These are phyloP conservation scores for Rhexocercosporidium sp. DNA, from an alignment of 2,329 filamentous ascomycete genomes.

Conservation along the genomic window DNA sequence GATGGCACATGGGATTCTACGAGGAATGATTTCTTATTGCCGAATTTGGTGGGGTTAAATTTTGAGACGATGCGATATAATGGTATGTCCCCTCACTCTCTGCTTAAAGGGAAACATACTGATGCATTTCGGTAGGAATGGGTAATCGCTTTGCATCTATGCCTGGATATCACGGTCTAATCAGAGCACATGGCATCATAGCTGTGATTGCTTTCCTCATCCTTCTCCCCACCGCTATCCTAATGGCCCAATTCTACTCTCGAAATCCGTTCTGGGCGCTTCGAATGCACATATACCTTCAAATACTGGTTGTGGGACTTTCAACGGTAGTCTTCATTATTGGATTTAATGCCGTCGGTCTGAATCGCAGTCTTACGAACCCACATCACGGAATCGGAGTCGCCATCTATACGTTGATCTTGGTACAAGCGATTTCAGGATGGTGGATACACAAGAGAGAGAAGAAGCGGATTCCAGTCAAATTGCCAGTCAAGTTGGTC, in stretches of 20 bases:
- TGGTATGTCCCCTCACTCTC: constrained; percentile 55
- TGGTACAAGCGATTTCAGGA: constrained; percentile 74
- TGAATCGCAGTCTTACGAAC: constrained; percentile 73
- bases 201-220: constrained; percentile 76
- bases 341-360: constrained; percentile 80
- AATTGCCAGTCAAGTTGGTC: constrained; percentile 39
- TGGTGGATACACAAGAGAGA: constrained; percentile 56
- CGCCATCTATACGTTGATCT: constrained; percentile 74
- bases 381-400: constrained; percentile 86
- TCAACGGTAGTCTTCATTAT: constrained; percentile 75
- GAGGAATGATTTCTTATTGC: constrained; percentile 78
- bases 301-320: constrained; percentile 71
- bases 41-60: constrained; percentile 77
- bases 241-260: constrained; percentile 74
- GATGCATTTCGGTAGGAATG: constrained; percentile 61
- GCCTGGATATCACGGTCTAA: constrained; percentile 71
- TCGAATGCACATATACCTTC: constrained; percentile 74
- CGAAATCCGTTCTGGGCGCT: constrained; percentile 65
- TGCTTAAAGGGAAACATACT: neutral
- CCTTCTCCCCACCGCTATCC: constrained; percentile 74
- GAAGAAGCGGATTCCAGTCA: constrained; percentile 51
- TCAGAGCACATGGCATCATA: constrained; percentile 74
- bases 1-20: constrained; percentile 84
- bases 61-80: constrained; percentile 86
- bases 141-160: constrained; percentile 77